Evolutionary conservation across 768 basidiomycete genomes (phyloP), one percentile per base, ranked within the genome.

Genomic region (Chiua virens): DNA sequence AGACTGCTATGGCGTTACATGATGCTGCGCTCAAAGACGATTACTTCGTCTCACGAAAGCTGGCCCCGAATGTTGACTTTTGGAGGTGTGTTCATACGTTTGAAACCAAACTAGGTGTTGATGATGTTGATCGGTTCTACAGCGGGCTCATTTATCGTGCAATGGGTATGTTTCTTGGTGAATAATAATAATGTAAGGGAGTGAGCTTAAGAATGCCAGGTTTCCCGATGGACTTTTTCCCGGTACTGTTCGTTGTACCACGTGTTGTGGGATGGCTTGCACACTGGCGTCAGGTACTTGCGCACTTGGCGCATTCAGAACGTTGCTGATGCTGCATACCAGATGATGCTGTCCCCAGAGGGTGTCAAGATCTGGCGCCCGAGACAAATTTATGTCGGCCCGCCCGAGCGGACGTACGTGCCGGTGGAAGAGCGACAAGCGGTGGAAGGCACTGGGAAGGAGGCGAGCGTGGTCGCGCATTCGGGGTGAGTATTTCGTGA

Each of bases 341-440:
- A 95, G 85, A 90, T 94, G 88, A 94, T 94, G 92, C 73, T 96
- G 41, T 86, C 89, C 62, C 79, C 86, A 27, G 88, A 84, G 20
- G 91, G 91, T 44, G 91, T 96, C 54, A 95, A 94, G 72, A 96
- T 96, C 58, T 96, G 94, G 92, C 79, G 90, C 40, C 91, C 89
- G 32, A 77, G 87, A 61, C 90, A 92, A 78, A 80, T 95, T 45
- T 96, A 89, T 61, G 80, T 92, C 15, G 93, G 93, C 5, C 71
- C 81, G 7, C 71, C 77, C 15, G 85, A 85, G 66, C 82, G 93
- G 38, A 82, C 87, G 49, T 96, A 88, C 68, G 80, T 89, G 32
- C 75, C 81, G 18, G 67, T 91, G 15, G 79, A 80, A 1, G 70
- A 83, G 44, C 82, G 92, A 32, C 42, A 57, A 42, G 69, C 74